Conservation (phyloP, 768 basidiomycete genomes). For the Strobilomyces echinocephalus region DNA sequence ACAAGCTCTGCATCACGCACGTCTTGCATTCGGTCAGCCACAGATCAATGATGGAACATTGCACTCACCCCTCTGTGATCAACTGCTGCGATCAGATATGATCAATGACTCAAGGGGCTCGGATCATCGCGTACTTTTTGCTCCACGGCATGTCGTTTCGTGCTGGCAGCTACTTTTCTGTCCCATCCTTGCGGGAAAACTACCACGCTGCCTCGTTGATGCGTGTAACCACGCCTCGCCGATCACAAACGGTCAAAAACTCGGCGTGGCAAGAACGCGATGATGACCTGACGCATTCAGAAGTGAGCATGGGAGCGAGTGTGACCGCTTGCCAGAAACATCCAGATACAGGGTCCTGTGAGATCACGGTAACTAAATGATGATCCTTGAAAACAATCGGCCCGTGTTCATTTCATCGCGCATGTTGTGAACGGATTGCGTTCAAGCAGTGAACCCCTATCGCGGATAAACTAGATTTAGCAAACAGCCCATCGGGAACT, state of each 20-base stretch:
- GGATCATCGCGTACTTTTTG: neutral
- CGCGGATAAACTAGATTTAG: too few species aligned
- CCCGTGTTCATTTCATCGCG: too few species aligned
- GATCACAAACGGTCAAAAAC: neutral
- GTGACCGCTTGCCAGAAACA: too few species aligned
- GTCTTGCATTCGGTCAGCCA: neutral
- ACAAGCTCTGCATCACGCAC: neutral
- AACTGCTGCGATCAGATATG: neutral
- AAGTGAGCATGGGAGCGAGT: too few species aligned
- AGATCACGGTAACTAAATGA: too few species aligned
- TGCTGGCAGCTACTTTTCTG: neutral
- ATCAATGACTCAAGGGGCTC: neutral
- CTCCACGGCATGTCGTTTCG: neutral
- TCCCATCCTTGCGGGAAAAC: neutral
- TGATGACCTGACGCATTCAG: neutral
- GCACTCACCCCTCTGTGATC: neutral
- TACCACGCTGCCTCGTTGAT: neutral
- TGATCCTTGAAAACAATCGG: too few species aligned
- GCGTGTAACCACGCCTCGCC: neutral
- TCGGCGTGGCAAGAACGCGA: neutral
- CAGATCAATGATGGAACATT: slow-evolving; percentile 3
- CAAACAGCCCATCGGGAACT: too few species aligned
- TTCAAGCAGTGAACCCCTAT: too few species aligned
- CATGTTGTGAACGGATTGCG: too few species aligned
- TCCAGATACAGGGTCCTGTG: too few species aligned